Percentiles rank a stretch among this genome's conserved stretches.
phyloP scores from a whole-genome alignment of 305 asterid genomes.

The Nicotiana rustica region DNA sequence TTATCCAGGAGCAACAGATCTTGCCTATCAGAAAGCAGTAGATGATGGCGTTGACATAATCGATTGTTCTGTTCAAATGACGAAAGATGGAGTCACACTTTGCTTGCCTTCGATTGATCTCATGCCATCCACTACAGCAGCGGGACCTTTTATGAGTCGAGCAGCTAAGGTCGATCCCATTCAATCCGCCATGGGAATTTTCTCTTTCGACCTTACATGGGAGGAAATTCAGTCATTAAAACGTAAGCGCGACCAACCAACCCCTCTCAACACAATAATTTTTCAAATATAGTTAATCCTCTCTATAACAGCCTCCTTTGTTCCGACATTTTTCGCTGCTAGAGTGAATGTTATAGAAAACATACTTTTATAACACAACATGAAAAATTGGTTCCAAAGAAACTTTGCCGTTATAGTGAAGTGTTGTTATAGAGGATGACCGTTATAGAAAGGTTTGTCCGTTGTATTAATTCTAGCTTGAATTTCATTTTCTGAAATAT shows the following conservation, averaged over 20 bases:
- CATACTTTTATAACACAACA: too few species aligned
- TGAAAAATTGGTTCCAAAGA: too few species aligned
- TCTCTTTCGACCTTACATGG: slow-evolving; percentile 90
- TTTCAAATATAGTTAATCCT: neutral
- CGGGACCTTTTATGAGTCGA: slow-evolving; percentile 60
- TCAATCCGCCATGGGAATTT: slow-evolving; percentile 71
- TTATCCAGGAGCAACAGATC: slow-evolving; percentile 81
- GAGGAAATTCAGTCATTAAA: slow-evolving; percentile 68
- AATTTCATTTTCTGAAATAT: neutral
- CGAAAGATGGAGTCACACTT: slow-evolving; percentile 85
- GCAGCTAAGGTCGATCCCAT: slow-evolving; percentile 57
- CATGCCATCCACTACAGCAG: slow-evolving; percentile 74
- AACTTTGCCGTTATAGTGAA: too few species aligned
- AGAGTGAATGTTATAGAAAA: too few species aligned
- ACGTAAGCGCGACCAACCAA: slow-evolving; percentile 53
- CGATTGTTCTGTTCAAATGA: slow-evolving; percentile 89
- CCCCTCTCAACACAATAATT: neutral
- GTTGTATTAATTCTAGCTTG: neutral
- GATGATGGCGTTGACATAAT: slow-evolving; percentile 88
- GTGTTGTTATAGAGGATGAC: too few species aligned
- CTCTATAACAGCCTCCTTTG: too few species aligned
- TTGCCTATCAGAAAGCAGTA: slow-evolving; percentile 90
- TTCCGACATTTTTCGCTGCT: too few species aligned
- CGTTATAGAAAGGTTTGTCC: too few species aligned
- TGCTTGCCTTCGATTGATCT: slow-evolving; percentile 84